These are phyloP conservation scores for Hymenoscyphus salicellus DNA, from an alignment of 2,329 filamentous ascomycete species.

Conservation along the genomic window DNA sequence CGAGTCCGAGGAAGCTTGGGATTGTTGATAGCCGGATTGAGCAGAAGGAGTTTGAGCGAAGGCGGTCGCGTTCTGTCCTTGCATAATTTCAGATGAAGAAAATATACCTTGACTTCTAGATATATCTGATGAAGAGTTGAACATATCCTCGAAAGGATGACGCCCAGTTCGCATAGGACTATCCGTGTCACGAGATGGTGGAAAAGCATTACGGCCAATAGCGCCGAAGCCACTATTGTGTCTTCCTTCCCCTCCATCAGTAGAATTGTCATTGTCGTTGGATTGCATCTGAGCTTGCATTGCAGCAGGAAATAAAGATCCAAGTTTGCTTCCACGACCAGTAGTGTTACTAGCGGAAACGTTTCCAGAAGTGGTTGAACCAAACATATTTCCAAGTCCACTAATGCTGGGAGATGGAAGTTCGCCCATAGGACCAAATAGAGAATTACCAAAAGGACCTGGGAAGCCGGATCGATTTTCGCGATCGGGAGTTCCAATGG, in stretches of 20 bases:
- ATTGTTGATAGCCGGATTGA: constrained; percentile 33
- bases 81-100: constrained; percentile 29
- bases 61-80: constrained; percentile 26
- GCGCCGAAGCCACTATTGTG: constrained; percentile 62
- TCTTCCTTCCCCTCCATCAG: constrained; percentile 59
- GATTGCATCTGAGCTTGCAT: constrained; percentile 90
- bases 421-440: constrained; percentile 75
- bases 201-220: constrained; percentile 62
- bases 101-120: constrained; percentile 28
- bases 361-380: constrained; percentile 54
- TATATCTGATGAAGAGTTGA: constrained; percentile 24
- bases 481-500: constrained; percentile 65
- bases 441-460: constrained; percentile 70
- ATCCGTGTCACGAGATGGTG: constrained; percentile 55
- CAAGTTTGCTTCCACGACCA: constrained; percentile 76
- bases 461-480: constrained; percentile 53
- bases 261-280: constrained; percentile 61
- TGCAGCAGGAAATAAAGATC: constrained; percentile 79
- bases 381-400: constrained; percentile 68
- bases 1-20: constrained; percentile 42
- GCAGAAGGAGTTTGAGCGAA: constrained; percentile 29
- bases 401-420: constrained; percentile 71
- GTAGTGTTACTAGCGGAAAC: constrained; percentile 60
- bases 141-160: constrained; percentile 53
- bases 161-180: constrained; percentile 57